These are phyloP conservation scores for Arxiozyma slooffiae DNA, from an alignment of 1,139 yeast species.

Conservation along the genomic window DNA sequence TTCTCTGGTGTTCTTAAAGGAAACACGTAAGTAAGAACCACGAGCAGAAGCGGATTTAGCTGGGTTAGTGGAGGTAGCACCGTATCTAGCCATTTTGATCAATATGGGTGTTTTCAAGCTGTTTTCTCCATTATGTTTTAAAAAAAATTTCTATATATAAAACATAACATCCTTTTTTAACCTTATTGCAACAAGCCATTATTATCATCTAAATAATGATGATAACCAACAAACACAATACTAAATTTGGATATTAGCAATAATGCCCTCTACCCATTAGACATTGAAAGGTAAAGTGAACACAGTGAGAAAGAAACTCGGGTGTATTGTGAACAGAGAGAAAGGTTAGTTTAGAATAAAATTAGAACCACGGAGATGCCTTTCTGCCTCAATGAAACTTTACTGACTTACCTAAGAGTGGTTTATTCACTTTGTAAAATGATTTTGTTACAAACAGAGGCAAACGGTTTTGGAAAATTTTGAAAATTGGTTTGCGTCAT, in stretches of 20 bases:
- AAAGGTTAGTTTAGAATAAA: background rate
- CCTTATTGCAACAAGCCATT: background rate
- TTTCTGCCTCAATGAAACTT: background rate
- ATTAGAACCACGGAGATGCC: no score
- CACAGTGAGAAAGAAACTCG: background rate
- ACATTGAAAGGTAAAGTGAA: background rate
- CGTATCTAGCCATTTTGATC: constrained; percentile 78
- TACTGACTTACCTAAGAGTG: background rate
- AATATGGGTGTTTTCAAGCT: constrained; percentile 15
- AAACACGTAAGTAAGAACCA: constrained; percentile 98
- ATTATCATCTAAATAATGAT: no score
- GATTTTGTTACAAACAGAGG: background rate
- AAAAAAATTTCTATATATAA: background rate
- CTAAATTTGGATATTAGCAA: background rate
- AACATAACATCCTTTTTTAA: constrained; percentile 1
- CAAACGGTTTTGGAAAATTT: background rate
- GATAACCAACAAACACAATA: no score
- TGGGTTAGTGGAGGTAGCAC: constrained; percentile 98
- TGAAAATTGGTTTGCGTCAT: background rate
- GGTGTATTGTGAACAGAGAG: background rate
- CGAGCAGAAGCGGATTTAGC: constrained; percentile 99
- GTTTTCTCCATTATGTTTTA: constrained; percentile 3
- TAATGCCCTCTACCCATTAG: background rate
- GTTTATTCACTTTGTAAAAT: background rate
- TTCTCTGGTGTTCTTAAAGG: constrained; percentile 99